Evolutionary conservation across 768 basidiomycete species (phyloP), one percentile per base, ranked within the genome.

Genomic region (Mycena latifolia): DNA sequence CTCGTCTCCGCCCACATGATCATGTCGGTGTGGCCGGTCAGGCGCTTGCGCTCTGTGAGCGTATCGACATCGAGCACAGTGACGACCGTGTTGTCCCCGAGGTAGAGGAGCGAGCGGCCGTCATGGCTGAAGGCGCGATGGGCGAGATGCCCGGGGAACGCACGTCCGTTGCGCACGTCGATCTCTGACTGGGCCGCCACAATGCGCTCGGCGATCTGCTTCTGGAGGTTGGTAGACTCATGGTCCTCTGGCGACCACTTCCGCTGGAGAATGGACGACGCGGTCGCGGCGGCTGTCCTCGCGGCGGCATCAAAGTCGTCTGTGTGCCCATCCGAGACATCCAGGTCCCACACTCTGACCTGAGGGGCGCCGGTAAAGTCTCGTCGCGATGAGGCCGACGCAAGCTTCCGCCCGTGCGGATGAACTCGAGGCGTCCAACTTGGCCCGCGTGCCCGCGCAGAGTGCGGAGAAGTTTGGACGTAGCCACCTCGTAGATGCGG

Each of bases 1-100:
- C n/a, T n/a, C n/a, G n/a, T n/a, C 2, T 10, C n/a, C n/a, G n/a
- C n/a, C n/a, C n/a, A n/a, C n/a, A n/a, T n/a, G n/a, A n/a, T n/a
- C n/a, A n/a, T n/a, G 51, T 63, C 63, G 18, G 66, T 60, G 27
- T 72, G 71, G n/a, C 65, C 71, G 7, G 39, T 37, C 10, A 71
- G 60, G 18, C 25, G 53, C n/a, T 67, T 54, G 10, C 55, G 56
- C 39, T 58, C 56, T 3, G 48, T 37, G 27, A 56, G 25, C 1
- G 48, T 65, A 3, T 15, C 37, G 0, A 53, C 48, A 48, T 45
- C 58, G 9, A 68, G 61, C 2, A 37, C 55, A 28, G 55, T 45
- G 5, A 14, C n/a, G 29, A 47, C 28, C 37, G 35, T 17, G 17
- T 33, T 5, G 6, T n/a, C 35, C 2, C 35, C 22, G n/a, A 27